Conservation (phyloP, 306 rosid species). For the Rosa rugosa region DNA sequence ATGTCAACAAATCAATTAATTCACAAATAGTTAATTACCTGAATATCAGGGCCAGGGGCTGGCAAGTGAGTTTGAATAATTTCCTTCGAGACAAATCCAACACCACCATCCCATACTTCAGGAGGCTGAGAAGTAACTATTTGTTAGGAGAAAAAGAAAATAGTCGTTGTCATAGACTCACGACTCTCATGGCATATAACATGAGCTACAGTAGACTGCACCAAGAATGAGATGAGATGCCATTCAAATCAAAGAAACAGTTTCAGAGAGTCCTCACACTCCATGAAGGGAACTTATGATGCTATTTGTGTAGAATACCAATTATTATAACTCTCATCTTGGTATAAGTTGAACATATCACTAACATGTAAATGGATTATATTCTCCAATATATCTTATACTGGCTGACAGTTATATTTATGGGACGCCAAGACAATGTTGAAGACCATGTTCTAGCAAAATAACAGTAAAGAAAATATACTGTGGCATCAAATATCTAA, state of each 20-base stretch:
- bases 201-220: neutral
- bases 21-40: slow-evolving; percentile 39
- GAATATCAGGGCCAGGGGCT: slow-evolving; percentile 67
- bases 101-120: slow-evolving; percentile 87
- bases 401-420: neutral
- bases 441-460: neutral
- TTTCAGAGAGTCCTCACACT: neutral
- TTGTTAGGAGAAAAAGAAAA: neutral
- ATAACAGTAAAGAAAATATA: neutral
- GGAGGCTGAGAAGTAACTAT: slow-evolving; percentile 68
- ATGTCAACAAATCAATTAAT: neutral
- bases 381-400: neutral
- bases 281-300: neutral
- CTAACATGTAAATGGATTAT: neutral
- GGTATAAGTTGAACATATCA: neutral
- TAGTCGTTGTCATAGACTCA: neutral
- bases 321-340: neutral
- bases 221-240: neutral
- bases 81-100: slow-evolving; percentile 85
- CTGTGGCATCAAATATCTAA: neutral
- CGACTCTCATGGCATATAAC: neutral
- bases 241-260: neutral
- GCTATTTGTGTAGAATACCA: neutral
- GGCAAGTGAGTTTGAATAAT: slow-evolving; percentile 89
- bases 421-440: neutral